Conservation (phyloP, 2,329 filamentous ascomycete species). For the Fusarium oxysporum region DNA sequence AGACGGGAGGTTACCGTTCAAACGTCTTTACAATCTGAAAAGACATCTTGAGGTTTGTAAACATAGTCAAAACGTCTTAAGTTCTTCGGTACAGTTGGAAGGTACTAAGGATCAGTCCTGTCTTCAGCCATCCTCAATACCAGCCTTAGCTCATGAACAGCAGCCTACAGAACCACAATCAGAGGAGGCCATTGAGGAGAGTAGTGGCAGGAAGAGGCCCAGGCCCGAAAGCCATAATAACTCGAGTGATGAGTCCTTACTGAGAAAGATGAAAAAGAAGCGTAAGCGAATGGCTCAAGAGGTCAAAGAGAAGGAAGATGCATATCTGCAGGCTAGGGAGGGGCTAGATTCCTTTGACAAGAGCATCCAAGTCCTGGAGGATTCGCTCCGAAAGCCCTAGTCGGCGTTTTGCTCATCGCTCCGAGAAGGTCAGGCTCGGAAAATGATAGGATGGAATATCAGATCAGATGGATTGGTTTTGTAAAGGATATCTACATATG, state of each 20-base stretch:
- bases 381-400: neutral
- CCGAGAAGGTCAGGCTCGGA: neutral
- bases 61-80: no score
- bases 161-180: no score
- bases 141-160: no score
- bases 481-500: neutral
- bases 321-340: neutral
- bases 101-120: no score
- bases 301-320: neutral
- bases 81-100: no score
- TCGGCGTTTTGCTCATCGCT: neutral
- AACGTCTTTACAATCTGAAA: no score
- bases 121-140: no score
- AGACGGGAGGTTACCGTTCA: no score
- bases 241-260: neutral
- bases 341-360: neutral
- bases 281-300: neutral
- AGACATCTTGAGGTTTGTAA: no score
- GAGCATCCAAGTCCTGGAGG: neutral
- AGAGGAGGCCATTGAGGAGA: no score
- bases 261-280: neutral
- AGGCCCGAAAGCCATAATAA: neutral
- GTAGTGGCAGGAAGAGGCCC: neutral
- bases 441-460: neutral
- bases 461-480: neutral